phyloP scores from a whole-genome alignment of 1,139 yeast genomes.

The Hansenula anomala region DNA sequence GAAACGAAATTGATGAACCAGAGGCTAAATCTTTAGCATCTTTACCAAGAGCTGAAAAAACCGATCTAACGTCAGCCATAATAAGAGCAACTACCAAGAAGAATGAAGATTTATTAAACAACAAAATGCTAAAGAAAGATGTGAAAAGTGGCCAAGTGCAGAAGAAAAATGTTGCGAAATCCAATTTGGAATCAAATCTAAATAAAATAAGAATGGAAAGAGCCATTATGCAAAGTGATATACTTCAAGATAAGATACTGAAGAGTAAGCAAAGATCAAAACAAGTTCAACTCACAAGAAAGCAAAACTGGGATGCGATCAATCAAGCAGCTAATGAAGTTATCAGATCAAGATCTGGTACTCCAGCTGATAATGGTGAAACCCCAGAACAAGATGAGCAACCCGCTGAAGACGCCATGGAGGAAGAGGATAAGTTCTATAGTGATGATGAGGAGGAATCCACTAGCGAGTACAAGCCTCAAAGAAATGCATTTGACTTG shows the following conservation, averaged over 20 bases:
- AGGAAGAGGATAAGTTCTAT: constrained; percentile 18
- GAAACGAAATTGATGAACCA: constrained; percentile 44
- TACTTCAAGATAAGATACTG: constrained; percentile 55
- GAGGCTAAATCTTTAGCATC: constrained; percentile 46
- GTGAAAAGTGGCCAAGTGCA: constrained; percentile 27
- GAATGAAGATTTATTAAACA: constrained; percentile 56
- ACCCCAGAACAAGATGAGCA: constrained; percentile 6
- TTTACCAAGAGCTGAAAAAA: constrained; percentile 53
- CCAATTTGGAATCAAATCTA: constrained; percentile 27
- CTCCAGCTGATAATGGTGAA: constrained; percentile 6
- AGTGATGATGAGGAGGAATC: constrained; percentile 14
- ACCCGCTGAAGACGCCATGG: constrained; percentile 25
- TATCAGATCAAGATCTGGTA: constrained; percentile 2
- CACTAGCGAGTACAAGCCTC: neutral
- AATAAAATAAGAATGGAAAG: constrained; percentile 39
- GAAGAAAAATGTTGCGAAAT: constrained; percentile 28
- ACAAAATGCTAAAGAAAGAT: constrained; percentile 44
- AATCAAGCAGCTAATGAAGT: constrained; percentile 37
- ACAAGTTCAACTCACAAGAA: constrained; percentile 56
- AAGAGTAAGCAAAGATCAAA: constrained; percentile 61
- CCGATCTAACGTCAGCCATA: constrained; percentile 57
- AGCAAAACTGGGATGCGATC: constrained; percentile 69
- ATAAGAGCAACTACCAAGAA: constrained; percentile 62
- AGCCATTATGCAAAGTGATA: constrained; percentile 49
- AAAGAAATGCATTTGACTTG: constrained; percentile 40